A percentile compares a stretch with the other conserved stretches of the same genome.
These are phyloP conservation scores for Buxus sempervirens DNA, from an alignment of 164 flowering plant genomes.

Conservation along the genomic window DNA sequence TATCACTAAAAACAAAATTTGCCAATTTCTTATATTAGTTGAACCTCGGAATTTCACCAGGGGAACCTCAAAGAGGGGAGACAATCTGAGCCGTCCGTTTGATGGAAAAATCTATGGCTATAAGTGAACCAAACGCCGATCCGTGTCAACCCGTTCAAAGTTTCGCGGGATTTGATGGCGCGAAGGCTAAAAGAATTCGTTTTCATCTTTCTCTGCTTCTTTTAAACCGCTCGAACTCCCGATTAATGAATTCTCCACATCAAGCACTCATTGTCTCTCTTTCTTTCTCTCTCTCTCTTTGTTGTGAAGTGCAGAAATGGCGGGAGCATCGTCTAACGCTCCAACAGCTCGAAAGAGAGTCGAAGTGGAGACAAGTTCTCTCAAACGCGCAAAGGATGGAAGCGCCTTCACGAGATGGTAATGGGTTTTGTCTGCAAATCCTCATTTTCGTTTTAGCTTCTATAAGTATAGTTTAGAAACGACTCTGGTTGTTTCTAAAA, in stretches of 20 bases:
- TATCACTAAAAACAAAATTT: too few relatives aligned
- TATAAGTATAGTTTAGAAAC: neutral
- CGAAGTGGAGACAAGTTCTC: conserved; percentile 42
- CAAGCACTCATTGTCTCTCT: conserved; percentile 4
- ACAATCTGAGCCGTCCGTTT: too few relatives aligned
- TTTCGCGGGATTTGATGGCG: conserved; percentile 10
- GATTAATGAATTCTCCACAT: neutral
- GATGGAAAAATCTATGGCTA: too few relatives aligned
- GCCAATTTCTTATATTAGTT: too few relatives aligned
- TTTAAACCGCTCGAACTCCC: conserved; percentile 4
- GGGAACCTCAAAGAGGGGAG: too few relatives aligned
- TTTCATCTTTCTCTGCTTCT: neutral
- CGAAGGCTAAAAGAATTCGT: neutral
- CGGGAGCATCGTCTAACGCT: conserved; percentile 36
- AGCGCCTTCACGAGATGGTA: conserved; percentile 84
- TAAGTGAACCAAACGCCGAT: too few relatives aligned
- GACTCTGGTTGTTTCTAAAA: neutral
- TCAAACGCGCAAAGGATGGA: conserved; percentile 75
- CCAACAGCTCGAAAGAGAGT: conserved; percentile 70
- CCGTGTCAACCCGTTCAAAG: too few relatives aligned
- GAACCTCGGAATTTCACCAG: too few relatives aligned
- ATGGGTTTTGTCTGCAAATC: neutral
- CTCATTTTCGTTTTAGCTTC: neutral
- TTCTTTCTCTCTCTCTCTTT: conserved; percentile 13
- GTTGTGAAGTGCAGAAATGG: conserved; percentile 11